Evolutionary conservation across 495 filamentous ascomycete species (phyloP).

Genomic region (Amorphotheca resinae): DNA sequence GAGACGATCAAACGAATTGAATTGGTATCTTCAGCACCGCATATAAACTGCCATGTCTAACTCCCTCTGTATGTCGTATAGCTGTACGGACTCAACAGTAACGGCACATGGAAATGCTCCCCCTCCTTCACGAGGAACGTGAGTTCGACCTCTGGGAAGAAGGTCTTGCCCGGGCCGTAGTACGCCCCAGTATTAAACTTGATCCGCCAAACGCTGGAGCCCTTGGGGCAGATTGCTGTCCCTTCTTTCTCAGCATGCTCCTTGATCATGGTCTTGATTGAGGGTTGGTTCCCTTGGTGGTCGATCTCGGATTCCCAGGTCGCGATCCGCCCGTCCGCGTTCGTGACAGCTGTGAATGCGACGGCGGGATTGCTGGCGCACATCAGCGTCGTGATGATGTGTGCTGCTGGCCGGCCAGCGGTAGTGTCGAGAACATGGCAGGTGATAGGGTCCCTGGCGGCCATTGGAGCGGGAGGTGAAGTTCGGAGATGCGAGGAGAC

Average conservation of each 20-base stretch:
- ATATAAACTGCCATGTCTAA: too few relatives aligned
- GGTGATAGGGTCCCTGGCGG: conserved; percentile 35
- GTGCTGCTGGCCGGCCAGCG: conserved; percentile 51
- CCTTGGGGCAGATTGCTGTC: conserved; percentile 23
- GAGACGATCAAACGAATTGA: too few relatives aligned
- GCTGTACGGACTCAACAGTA: conserved; percentile 78
- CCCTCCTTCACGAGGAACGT: conserved; percentile 62
- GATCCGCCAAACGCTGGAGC: conserved; percentile 53
- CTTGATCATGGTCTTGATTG: conserved; percentile 11
- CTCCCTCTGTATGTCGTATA: conserved; percentile 89
- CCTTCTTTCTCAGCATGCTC: conserved; percentile 15
- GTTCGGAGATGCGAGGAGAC: background rate
- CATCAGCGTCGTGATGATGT: conserved; percentile 68
- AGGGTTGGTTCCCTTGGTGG: background rate
- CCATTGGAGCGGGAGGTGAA: background rate
- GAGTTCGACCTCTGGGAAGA: conserved; percentile 86
- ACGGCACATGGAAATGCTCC: conserved; percentile 84
- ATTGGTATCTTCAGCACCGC: background rate
- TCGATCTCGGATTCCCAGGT: conserved; percentile 39
- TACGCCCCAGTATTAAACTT: conserved; percentile 68
- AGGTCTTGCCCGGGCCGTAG: conserved; percentile 66
- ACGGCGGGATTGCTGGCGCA: conserved; percentile 25
- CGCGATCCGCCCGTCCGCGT: conserved; percentile 76
- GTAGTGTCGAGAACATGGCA: conserved; percentile 52
- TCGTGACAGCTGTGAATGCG: conserved; percentile 43